A percentile compares a stretch with the other conserved stretches of the same genome.
phyloP scores from a whole-genome alignment of 2,329 filamentous ascomycete species.

The Dichotomopilus funicola region DNA sequence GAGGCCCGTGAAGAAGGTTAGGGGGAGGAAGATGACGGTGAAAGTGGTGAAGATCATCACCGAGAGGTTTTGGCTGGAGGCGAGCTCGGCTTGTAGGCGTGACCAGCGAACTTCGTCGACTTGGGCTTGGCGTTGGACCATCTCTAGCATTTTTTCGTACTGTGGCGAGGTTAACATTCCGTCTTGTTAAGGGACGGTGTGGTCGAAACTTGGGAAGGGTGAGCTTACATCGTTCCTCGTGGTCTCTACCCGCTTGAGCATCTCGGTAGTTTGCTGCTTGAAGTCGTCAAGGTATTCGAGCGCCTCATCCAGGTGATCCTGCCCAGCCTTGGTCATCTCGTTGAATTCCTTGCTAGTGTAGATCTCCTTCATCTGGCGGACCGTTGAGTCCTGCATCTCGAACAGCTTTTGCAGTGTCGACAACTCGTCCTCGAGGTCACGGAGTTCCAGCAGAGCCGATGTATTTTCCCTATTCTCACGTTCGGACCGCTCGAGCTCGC shows the following conservation, averaged over 20 bases:
- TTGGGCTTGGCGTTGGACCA: slow-evolving; percentile 61
- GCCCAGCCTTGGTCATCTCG: slow-evolving; percentile 39
- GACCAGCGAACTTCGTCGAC: slow-evolving; percentile 60
- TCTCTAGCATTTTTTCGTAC: slow-evolving; percentile 60
- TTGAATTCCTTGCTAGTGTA: slow-evolving; percentile 38
- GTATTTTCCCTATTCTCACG: slow-evolving; percentile 56
- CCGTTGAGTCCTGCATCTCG: slow-evolving; percentile 46
- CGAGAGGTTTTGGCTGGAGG: slow-evolving; percentile 54
- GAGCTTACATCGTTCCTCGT: slow-evolving; percentile 49
- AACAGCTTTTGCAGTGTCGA: slow-evolving; percentile 51
- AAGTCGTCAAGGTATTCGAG: slow-evolving; percentile 50
- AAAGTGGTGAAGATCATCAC: slow-evolving; percentile 62
- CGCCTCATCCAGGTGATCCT: slow-evolving; percentile 46
- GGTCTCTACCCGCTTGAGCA: slow-evolving; percentile 50
- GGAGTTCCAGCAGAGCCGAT: slow-evolving; percentile 54
- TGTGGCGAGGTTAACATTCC: slow-evolving; percentile 21
- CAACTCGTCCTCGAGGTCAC: slow-evolving; percentile 60
- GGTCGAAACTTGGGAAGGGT: neutral
- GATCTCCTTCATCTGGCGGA: slow-evolving; percentile 41
- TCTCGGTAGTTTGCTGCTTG: slow-evolving; percentile 46
- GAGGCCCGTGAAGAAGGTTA: slow-evolving; percentile 59
- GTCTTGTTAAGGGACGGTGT: neutral
- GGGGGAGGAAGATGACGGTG: slow-evolving; percentile 56
- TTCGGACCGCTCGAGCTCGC: slow-evolving; percentile 40
- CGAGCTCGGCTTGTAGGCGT: slow-evolving; percentile 55